Conservation (phyloP, 192 early-diverging fungal species). For the Phycomyces blakesleeanus region DNA sequence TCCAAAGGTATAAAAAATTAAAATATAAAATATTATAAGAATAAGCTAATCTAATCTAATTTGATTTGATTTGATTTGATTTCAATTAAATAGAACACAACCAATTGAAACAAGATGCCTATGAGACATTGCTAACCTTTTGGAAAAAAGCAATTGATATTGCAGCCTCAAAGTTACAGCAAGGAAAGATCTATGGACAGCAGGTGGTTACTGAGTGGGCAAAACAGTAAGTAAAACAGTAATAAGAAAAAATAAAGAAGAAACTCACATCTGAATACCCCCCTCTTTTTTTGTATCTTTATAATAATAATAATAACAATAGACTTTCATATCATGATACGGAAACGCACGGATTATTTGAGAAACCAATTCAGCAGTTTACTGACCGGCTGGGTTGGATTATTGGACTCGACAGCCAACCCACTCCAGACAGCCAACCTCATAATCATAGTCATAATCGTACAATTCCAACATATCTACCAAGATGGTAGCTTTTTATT, state of each 20-base stretch:
- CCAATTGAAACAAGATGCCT: conserved; percentile 39
- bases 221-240: conserved; percentile 45
- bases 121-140: conserved; percentile 62
- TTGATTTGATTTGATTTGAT: no score
- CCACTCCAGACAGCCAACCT: background rate
- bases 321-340: conserved; percentile 58
- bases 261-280: no score
- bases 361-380: conserved; percentile 58
- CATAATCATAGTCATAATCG: no score
- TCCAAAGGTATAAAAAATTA: conserved; percentile 31
- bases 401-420: conserved; percentile 48
- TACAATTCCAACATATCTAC: no score
- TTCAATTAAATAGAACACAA: no score
- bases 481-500: no score
- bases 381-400: conserved; percentile 65
- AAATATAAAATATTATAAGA: no score
- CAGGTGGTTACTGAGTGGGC: conserved; percentile 84
- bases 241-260: background rate
- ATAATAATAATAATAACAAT: no score
- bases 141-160: conserved; percentile 80
- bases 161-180: conserved; percentile 65
- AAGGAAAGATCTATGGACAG: conserved; percentile 85
- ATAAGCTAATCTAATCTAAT: no score
- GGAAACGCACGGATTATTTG: conserved; percentile 56
- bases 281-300: no score